Percentiles rank a stretch among this genome's conserved stretches.
Conservation (phyloP, 163 green algal species). For the Chlamydomonas reinhardtii region DNA sequence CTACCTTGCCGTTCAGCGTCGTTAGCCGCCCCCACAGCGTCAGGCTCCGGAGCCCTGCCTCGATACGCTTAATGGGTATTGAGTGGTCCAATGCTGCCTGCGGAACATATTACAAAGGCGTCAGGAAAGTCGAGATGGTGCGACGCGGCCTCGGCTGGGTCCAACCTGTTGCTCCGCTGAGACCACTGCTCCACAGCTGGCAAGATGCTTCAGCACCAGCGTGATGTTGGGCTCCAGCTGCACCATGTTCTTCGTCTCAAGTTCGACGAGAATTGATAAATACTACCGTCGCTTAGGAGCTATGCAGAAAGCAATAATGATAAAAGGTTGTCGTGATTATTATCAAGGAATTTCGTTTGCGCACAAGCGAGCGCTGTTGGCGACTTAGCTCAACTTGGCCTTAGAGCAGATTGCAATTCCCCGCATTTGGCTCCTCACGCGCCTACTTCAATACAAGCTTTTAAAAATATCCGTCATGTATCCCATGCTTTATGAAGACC, state of each 20-base stretch:
- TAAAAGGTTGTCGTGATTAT: no score
- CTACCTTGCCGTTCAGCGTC: slow-evolving; percentile 72
- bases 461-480: no score
- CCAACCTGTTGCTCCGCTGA: slow-evolving; percentile 70
- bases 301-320: no score
- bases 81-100: slow-evolving; percentile 73
- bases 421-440: no score
- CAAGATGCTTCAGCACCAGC: slow-evolving; percentile 71
- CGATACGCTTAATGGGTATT: slow-evolving; percentile 73
- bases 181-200: slow-evolving; percentile 67
- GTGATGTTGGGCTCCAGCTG: slow-evolving; percentile 71
- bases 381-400: no score
- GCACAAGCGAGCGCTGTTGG: no score
- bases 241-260: slow-evolving; percentile 55
- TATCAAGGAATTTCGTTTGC: no score
- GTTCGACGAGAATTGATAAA: no score
- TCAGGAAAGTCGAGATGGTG: background rate
- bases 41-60: slow-evolving; percentile 69
- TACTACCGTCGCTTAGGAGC: no score
- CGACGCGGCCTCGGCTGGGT: background rate
- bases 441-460: no score
- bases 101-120: background rate
- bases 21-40: slow-evolving; percentile 71
- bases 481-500: no score
- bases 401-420: no score